A percentile compares a stretch with the other conserved stretches of the same genome.
These are phyloP conservation scores for Diaporthe caulivora DNA, from an alignment of 2,329 filamentous ascomycete genomes.

Conservation along the genomic window DNA sequence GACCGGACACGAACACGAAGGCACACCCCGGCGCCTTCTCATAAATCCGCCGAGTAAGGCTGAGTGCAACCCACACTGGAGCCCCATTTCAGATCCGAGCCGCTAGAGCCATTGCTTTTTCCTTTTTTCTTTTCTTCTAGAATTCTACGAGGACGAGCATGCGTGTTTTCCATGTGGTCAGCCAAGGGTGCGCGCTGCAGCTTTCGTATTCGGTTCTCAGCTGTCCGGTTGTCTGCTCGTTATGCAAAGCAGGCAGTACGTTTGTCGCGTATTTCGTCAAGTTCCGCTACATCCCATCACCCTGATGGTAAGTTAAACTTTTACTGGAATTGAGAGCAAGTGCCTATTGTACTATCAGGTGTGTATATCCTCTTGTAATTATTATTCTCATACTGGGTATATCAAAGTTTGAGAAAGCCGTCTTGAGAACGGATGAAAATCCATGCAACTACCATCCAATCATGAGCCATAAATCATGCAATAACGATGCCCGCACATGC, in stretches of 20 bases:
- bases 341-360: neutral
- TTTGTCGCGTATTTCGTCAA: neutral
- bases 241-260: neutral
- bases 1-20: neutral
- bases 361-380: neutral
- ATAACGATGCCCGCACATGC: neutral
- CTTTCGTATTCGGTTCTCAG: neutral
- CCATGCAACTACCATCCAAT: constrained; percentile 1
- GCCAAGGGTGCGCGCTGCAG: neutral
- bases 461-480: constrained; percentile 17
- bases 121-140: neutral
- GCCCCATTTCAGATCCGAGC: neutral
- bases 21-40: no score
- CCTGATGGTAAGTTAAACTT: neutral
- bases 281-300: neutral
- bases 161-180: neutral
- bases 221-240: no score
- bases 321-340: neutral
- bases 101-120: no score
- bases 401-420: neutral
- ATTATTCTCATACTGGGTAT: constrained; percentile 21
- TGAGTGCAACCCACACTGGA: constrained; percentile 22
- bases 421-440: constrained; percentile 3
- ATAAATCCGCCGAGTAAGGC: neutral
- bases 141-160: neutral